Evolutionary conservation across 2,329 filamentous ascomycete species (phyloP), one percentile per base, ranked within the genome.

Genomic region (Hawksworthiomyces lignivorus): DNA sequence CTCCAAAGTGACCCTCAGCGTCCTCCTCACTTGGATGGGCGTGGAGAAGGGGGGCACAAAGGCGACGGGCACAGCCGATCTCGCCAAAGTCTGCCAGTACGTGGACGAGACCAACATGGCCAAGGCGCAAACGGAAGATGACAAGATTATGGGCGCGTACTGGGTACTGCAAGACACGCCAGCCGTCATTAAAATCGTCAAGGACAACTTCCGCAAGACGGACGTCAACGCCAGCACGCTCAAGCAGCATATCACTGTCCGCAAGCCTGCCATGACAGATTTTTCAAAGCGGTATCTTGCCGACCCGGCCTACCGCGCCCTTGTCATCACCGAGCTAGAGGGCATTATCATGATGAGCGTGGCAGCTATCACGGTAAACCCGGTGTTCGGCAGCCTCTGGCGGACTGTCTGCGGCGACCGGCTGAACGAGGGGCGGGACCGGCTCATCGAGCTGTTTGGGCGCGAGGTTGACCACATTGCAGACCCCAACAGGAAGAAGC

Each of bases 331-430:
- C 8, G 63, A 70, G 42, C 53, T 73, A 5, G 50, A 49, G 12
- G 57, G 58, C 5, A 67, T 73, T 28, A 70, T 74, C 21, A 48
- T 60, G 5, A 50, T 59, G 7, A 65, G 73, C 39, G 62, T 71
- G 2, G 50, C 57, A 1, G 59, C 62, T 2, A 62, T 75, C 21
- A 56, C 70, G 0, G 51, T 71, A 8, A 73, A 73, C 42, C 67
- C 70, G 1, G 61, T 74, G 1, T 74, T 74, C 37, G 69, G 69
- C 5, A 59, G 56, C 7, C 59, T 74, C 3, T 74, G 70, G 69
- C 59, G 69, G 7, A 58, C 64, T 0, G 60, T 73, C 4, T 73
- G 68, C 54, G 69, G 62, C 34, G 69, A 74, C 49, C 60, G 67
- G 4, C 46, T 49, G 2, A 65, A 67, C 45, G 52, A 60, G 1